These are phyloP conservation scores for Clavispora phyllophila DNA, from an alignment of 805 yeast species.

Conservation along the genomic window DNA sequence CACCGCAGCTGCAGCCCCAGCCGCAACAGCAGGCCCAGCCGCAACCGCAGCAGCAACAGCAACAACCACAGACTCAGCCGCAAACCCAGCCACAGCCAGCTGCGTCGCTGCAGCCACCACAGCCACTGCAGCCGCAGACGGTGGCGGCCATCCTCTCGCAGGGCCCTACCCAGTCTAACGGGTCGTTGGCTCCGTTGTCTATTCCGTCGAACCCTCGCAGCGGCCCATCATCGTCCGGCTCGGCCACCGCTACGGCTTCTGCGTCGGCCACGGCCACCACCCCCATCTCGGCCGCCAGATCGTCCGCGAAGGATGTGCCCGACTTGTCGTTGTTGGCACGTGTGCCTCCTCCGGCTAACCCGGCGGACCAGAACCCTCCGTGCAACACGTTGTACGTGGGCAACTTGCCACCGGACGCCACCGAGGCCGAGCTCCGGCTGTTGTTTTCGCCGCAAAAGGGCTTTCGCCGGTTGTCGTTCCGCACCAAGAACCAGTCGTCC, in stretches of 20 bases:
- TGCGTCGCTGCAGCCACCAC: not conserved
- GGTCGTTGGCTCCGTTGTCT: slow-evolving; percentile 4
- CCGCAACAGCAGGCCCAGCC: not conserved
- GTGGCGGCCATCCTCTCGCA: slow-evolving; percentile 14
- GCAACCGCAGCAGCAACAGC: not conserved
- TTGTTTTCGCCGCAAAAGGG: slow-evolving; percentile 87
- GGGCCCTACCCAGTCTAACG: slow-evolving; percentile 11
- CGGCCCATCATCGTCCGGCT: slow-evolving; percentile 5
- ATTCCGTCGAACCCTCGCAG: slow-evolving; percentile 5
- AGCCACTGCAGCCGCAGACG: slow-evolving; percentile 9
- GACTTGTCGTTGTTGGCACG: slow-evolving; percentile 71
- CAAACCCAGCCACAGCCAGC: slow-evolving; percentile 8
- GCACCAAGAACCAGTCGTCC: slow-evolving; percentile 54
- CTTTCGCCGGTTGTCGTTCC: slow-evolving; percentile 84
- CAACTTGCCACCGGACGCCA: slow-evolving; percentile 93
- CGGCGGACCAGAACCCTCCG: slow-evolving; percentile 99
- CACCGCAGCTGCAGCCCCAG: not conserved
- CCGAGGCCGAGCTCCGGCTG: slow-evolving; percentile 85
- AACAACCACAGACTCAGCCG: not conserved
- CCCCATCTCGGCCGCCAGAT: slow-evolving; percentile 9
- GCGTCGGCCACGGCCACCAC: slow-evolving; percentile 7
- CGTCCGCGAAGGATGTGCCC: slow-evolving; percentile 38
- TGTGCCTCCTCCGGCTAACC: slow-evolving; percentile 91
- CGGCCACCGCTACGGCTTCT: slow-evolving; percentile 1
- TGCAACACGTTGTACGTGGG: slow-evolving; percentile 97